A percentile compares a stretch with the other conserved stretches of the same genome.
Evolutionary conservation across 1,284 basidiomycete genomes (phyloP).

Genomic region (Moesziomyces globuligerus): DNA sequence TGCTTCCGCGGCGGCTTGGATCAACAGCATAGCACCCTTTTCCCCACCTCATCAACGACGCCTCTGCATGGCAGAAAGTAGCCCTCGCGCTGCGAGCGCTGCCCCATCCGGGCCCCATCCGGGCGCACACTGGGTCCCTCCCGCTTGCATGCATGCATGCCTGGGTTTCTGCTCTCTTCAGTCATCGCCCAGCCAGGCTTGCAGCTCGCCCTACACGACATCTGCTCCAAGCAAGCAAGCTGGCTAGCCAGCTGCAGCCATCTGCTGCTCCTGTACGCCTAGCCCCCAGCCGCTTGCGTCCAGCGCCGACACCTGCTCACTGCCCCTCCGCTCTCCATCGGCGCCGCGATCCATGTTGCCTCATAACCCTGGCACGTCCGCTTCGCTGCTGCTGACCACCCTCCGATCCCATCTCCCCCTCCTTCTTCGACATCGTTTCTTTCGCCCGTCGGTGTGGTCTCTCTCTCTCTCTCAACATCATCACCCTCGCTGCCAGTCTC

Average conservation of each 20-base stretch:
- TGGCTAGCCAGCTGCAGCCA: not conserved
- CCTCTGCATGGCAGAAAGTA: too few species aligned
- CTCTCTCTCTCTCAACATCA: conserved; percentile 1
- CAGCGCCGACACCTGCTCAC: not conserved
- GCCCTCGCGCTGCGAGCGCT: too few species aligned
- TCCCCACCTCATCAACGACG: too few species aligned
- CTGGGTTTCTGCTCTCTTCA: not conserved
- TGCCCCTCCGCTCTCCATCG: conserved; percentile 2
- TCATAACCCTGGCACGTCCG: conserved; percentile 23
- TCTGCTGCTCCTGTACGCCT: not conserved
- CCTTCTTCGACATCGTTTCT: conserved; percentile 4
- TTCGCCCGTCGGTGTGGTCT: conserved; percentile 7
- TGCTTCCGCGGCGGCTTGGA: conserved; percentile 1
- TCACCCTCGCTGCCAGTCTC: not conserved
- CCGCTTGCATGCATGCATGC: not conserved
- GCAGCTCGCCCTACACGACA: not conserved
- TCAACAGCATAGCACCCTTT: too few species aligned
- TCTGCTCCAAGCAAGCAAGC: not conserved
- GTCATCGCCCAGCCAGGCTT: not conserved
- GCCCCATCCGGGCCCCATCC: too few species aligned
- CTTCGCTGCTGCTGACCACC: conserved; percentile 8
- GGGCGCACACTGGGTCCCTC: not conserved
- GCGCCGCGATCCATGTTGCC: conserved; percentile 3
- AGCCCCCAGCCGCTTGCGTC: not conserved
- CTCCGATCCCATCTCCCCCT: conserved; percentile 5